Conservation (phyloP, 257 asterid genomes). For the Orobanche coerulescens region DNA sequence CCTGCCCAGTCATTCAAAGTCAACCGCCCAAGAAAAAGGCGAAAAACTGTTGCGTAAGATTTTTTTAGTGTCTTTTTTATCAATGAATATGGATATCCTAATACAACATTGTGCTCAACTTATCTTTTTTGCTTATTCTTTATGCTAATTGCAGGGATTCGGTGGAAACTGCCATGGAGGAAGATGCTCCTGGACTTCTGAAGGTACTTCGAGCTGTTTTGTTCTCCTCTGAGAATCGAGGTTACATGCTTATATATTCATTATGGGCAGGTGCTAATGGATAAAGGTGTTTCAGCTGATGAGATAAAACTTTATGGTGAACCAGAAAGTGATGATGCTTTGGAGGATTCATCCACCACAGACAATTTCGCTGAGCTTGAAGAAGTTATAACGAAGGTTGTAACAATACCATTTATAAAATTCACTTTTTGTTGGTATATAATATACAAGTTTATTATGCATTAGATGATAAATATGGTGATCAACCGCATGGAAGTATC, state of each 20-base stretch:
- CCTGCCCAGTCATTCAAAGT: slow-evolving; percentile 33
- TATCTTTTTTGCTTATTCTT: slow-evolving; percentile 13
- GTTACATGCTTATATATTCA: slow-evolving; percentile 21
- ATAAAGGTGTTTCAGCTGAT: slow-evolving; percentile 56
- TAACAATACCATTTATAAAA: slow-evolving; percentile 12
- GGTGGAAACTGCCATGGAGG: slow-evolving; percentile 84
- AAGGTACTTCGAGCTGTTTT: slow-evolving; percentile 41
- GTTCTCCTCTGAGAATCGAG: slow-evolving; percentile 18
- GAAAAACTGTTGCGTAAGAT: slow-evolving; percentile 75
- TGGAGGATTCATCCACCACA: slow-evolving; percentile 52
- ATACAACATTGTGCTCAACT: not conserved
- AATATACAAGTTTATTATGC: not conserved
- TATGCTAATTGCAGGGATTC: slow-evolving; percentile 59
- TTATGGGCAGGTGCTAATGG: slow-evolving; percentile 54
- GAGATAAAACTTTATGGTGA: slow-evolving; percentile 91
- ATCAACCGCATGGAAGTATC: not conserved
- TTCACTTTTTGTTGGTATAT: slow-evolving; percentile 19
- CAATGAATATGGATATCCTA: not conserved
- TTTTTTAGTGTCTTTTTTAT: slow-evolving; percentile 6
- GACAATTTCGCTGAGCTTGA: slow-evolving; percentile 74
- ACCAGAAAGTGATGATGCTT: slow-evolving; percentile 47
- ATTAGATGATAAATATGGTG: not conserved
- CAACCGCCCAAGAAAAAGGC: slow-evolving; percentile 54
- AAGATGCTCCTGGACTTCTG: slow-evolving; percentile 97
- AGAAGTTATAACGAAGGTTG: slow-evolving; percentile 63